These are phyloP conservation scores for Tephrocybe sp. DNA, from an alignment of 768 basidiomycete species.

Conservation along the genomic window DNA sequence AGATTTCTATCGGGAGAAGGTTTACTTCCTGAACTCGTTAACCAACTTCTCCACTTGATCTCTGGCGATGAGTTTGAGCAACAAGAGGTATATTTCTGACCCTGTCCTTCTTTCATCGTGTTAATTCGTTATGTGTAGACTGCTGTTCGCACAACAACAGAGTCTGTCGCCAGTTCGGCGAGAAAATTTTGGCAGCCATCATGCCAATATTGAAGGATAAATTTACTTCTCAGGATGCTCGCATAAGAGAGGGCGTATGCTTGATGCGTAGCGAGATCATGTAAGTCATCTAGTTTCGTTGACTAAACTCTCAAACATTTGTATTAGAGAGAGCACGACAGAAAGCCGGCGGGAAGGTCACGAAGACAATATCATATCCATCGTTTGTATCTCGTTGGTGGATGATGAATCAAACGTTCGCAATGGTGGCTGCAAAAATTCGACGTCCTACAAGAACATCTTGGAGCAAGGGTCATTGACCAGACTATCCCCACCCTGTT, in stretches of 20 bases:
- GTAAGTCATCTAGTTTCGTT: constrained; percentile 39
- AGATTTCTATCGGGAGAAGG: constrained; percentile 83
- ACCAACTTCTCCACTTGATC: constrained; percentile 73
- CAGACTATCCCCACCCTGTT: constrained; percentile 93
- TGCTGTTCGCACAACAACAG: constrained; percentile 81
- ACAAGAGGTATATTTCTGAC: constrained; percentile 80
- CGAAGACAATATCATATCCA: constrained; percentile 83
- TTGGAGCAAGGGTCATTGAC: constrained; percentile 91
- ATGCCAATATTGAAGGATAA: constrained; percentile 73
- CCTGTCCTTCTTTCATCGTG: not conserved
- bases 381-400: constrained; percentile 82
- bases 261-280: constrained; percentile 85
- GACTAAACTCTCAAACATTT: not conserved
- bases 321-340: constrained; percentile 71
- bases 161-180: constrained; percentile 96
- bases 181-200: constrained; percentile 82
- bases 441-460: constrained; percentile 88
- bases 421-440: constrained; percentile 82
- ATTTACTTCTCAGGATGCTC: constrained; percentile 57
- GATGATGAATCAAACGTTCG: constrained; percentile 86
- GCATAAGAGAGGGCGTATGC: constrained; percentile 82
- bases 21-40: constrained; percentile 74
- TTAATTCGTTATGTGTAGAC: too few species aligned
- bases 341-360: constrained; percentile 84
- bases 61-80: constrained; percentile 82